phyloP scores from a whole-genome alignment of 306 rosid genomes.

The Casuarina glauca region DNA sequence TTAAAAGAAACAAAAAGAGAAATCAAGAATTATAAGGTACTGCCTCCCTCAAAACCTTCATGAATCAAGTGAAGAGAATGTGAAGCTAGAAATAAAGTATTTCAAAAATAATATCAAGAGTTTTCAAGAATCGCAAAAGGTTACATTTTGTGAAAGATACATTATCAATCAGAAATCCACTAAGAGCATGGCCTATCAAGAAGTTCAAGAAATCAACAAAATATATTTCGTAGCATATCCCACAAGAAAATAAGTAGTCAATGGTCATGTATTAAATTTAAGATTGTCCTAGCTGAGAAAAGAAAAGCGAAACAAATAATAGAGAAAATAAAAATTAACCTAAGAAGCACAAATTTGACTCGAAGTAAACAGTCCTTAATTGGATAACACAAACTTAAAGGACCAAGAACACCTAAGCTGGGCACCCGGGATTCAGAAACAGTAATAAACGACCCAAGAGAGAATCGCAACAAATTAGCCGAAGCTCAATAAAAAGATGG shows the following conservation, averaged over 20 bases:
- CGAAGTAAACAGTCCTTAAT: not conserved
- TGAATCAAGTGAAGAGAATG: not conserved
- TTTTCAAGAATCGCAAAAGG: not conserved
- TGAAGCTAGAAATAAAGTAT: not conserved
- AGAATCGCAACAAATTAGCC: not conserved
- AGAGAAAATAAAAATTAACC: not conserved
- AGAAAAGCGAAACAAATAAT: not conserved
- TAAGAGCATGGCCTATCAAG: not conserved
- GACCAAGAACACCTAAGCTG: not conserved
- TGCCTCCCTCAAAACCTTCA: not conserved
- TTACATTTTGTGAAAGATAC: not conserved
- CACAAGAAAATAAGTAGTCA: not conserved
- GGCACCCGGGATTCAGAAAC: not conserved
- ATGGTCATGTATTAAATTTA: not conserved
- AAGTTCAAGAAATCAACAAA: not conserved
- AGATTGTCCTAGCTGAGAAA: not conserved
- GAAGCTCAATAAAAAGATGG: not conserved
- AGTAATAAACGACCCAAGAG: not conserved
- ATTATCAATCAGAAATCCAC: not conserved
- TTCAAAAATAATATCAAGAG: not conserved
- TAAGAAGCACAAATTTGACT: not conserved
- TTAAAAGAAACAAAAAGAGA: not conserved
- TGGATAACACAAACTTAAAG: not conserved
- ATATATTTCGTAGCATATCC: not conserved
- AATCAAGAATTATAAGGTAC: not conserved